These are phyloP conservation scores for Phytomonas sp. DNA, from an alignment of 208 protist species.

Conservation along the genomic window DNA sequence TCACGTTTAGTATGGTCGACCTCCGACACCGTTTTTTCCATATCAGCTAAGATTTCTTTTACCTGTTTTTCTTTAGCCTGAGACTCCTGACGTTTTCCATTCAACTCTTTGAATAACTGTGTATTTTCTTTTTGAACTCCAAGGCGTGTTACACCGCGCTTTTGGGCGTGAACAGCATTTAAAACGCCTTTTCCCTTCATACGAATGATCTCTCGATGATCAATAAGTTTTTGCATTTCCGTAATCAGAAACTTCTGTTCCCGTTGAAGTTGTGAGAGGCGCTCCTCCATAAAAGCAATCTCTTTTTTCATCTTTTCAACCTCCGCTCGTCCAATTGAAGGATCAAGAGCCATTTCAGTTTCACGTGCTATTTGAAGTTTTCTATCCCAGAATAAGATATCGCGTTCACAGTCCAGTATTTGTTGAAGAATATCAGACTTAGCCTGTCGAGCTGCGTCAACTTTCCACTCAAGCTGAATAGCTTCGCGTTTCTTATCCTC, in stretches of 20 bases:
- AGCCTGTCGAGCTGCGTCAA: constrained; percentile 62
- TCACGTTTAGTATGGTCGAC: constrained; percentile 69
- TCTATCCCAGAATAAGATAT: constrained; percentile 94
- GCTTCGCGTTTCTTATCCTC: constrained; percentile 89
- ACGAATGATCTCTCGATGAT: constrained; percentile 89
- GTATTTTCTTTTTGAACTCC: constrained; percentile 83
- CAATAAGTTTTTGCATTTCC: constrained; percentile 93
- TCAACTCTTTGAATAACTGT: constrained; percentile 84
- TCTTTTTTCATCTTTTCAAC: constrained; percentile 94
- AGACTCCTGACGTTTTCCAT: constrained; percentile 76
- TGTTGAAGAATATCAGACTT: constrained; percentile 83
- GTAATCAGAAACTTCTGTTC: constrained; percentile 90
- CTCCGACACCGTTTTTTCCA: constrained; percentile 68
- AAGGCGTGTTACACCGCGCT: constrained; percentile 54
- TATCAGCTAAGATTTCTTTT: constrained; percentile 70
- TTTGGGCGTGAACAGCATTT: constrained; percentile 48
- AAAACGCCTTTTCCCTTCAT: constrained; percentile 87
- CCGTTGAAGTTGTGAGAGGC: constrained; percentile 83
- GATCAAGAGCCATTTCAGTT: constrained; percentile 93
- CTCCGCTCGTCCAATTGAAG: constrained; percentile 89
- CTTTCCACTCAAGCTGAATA: constrained; percentile 79
- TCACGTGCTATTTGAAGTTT: constrained; percentile 95
- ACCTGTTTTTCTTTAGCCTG: constrained; percentile 70
- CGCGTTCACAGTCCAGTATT: constrained; percentile 87
- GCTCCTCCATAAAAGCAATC: constrained; percentile 93